These are phyloP conservation scores for Nasturtium officinale DNA, from an alignment of 345 rosid species.

Conservation along the genomic window DNA sequence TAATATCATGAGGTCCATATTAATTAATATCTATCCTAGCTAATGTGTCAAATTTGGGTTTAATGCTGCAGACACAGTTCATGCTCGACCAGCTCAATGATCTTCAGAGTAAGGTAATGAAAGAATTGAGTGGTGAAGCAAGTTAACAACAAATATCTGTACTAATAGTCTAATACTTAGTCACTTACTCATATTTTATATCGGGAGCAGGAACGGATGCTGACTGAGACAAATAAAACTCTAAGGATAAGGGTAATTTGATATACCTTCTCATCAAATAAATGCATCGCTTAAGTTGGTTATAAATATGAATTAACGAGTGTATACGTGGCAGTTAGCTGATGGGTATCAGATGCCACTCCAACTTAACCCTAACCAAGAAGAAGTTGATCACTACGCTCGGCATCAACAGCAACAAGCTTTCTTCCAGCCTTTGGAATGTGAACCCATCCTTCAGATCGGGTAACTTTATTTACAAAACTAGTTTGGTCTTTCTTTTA, in stretches of 20 bases:
- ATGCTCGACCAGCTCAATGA: constrained; percentile 96
- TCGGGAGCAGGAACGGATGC: constrained; percentile 65
- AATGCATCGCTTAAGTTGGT: background rate
- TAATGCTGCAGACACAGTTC: constrained; percentile 64
- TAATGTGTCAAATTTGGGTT: background rate
- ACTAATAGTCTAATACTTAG: background rate
- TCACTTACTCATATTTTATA: background rate
- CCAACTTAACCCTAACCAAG: constrained; percentile 64
- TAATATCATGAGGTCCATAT: background rate
- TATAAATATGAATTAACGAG: background rate
- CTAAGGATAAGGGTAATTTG: constrained; percentile 74
- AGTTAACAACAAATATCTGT: no score
- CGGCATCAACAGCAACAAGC: constrained; percentile 57
- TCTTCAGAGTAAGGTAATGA: constrained; percentile 72
- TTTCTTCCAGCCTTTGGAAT: constrained; percentile 83
- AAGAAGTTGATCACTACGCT: constrained; percentile 65
- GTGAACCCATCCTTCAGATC: constrained; percentile 87
- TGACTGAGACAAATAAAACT: constrained; percentile 74
- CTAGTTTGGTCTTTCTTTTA: background rate
- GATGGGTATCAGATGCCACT: constrained; percentile 86
- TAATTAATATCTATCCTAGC: background rate
- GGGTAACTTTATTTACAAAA: constrained; percentile 52
- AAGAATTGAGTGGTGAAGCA: background rate
- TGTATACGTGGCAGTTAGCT: constrained; percentile 56
- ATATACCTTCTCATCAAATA: background rate